Evolutionary conservation across 257 asterid species (phyloP).

Genomic region (Coffea canephora): DNA sequence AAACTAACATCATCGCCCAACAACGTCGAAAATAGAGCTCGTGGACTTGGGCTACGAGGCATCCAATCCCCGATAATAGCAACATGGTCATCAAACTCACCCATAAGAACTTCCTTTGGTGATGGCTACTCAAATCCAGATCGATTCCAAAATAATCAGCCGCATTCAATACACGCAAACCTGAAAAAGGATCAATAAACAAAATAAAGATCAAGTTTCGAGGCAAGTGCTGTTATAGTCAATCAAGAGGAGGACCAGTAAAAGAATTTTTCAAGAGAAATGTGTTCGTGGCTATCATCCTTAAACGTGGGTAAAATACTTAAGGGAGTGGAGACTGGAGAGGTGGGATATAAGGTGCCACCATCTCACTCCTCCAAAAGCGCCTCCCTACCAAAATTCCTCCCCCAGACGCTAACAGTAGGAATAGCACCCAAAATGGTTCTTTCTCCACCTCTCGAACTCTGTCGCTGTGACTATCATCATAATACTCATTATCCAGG

Average conservation of each 20-base stretch:
- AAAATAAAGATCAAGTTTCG: conserved; percentile 1
- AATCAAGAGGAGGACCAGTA: background rate
- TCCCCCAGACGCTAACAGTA: background rate
- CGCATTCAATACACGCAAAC: conserved; percentile 15
- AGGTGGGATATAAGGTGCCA: background rate
- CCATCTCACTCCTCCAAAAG: background rate
- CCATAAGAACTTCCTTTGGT: conserved; percentile 34
- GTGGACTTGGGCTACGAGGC: conserved; percentile 59
- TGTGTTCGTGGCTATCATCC: background rate
- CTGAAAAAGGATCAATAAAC: conserved; percentile 8
- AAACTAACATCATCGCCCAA: conserved; percentile 35
- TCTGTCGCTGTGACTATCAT: background rate
- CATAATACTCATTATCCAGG: background rate
- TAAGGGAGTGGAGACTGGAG: background rate
- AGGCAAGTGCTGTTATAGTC: background rate
- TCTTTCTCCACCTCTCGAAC: background rate
- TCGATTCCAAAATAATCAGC: background rate
- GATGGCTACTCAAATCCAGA: conserved; percentile 18
- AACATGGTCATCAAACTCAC: conserved; percentile 66
- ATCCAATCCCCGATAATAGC: conserved; percentile 72
- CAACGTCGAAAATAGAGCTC: conserved; percentile 49
- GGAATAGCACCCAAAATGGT: background rate
- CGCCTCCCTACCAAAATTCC: background rate
- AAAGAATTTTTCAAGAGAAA: background rate
- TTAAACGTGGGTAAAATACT: background rate